A percentile compares a stretch with the other conserved stretches of the same genome.
phyloP scores from a whole-genome alignment of 2,329 filamentous ascomycete species.

The Gremmenia infestans region DNA sequence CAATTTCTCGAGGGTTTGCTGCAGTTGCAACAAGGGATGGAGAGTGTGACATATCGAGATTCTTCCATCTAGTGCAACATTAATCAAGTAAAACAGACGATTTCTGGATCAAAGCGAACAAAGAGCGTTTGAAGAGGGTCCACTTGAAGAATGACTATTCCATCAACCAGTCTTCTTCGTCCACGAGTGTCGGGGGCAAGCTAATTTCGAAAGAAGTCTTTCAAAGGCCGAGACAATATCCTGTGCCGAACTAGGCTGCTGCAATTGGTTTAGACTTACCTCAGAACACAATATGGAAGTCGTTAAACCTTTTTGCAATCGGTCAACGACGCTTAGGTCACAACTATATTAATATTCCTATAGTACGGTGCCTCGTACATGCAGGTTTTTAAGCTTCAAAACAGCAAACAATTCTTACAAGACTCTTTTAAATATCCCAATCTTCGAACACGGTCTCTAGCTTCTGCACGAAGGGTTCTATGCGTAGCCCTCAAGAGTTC shows the following conservation, averaged over 20 bases:
- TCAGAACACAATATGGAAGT: too few relatives aligned
- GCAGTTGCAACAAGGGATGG: constrained; percentile 15
- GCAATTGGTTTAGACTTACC: too few relatives aligned
- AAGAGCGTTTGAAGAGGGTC: constrained; percentile 16
- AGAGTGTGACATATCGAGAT: constrained; percentile 18
- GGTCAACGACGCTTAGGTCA: too few relatives aligned
- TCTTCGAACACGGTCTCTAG: neutral
- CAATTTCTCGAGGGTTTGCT: constrained; percentile 13
- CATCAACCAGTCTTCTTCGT: constrained; percentile 22
- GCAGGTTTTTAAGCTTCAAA: constrained; percentile 13
- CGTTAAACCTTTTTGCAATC: too few relatives aligned
- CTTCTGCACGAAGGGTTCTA: constrained; percentile 11
- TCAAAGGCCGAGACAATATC: too few relatives aligned
- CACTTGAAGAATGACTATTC: constrained; percentile 10
- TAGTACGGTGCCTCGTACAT: too few relatives aligned
- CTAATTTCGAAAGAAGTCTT: neutral
- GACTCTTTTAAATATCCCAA: neutral
- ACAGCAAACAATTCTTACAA: constrained; percentile 16
- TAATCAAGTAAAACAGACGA: constrained; percentile 2
- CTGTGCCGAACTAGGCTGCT: too few relatives aligned
- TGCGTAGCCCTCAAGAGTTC: constrained; percentile 11
- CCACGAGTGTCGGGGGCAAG: constrained; percentile 18
- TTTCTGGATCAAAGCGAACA: constrained; percentile 13
- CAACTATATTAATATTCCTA: too few relatives aligned
- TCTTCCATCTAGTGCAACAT: constrained; percentile 10